These are phyloP conservation scores for Orbilia javanica DNA, from an alignment of 2,329 filamentous ascomycete genomes.

Conservation along the genomic window DNA sequence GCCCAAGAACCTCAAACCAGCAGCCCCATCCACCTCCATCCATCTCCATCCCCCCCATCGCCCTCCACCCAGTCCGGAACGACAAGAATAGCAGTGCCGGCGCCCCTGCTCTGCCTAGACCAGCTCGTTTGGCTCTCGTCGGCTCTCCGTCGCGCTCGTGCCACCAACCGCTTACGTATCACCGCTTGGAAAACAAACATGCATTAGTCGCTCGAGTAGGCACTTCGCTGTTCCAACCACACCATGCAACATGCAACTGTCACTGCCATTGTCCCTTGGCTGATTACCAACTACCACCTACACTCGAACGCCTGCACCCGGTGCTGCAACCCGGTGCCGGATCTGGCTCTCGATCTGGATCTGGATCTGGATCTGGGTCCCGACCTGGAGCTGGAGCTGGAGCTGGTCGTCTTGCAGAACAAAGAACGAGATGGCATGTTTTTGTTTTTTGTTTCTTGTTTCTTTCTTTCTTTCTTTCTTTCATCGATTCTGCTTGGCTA, in stretches of 20 bases:
- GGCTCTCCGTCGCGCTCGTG: not conserved
- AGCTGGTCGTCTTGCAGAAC: not conserved
- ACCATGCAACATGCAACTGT: not conserved
- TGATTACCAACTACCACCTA: too few relatives aligned
- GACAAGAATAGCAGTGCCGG: conserved; percentile 17
- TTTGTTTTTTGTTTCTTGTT: too few relatives aligned
- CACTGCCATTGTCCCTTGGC: too few relatives aligned
- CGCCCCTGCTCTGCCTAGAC: conserved; percentile 6
- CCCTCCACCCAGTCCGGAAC: conserved; percentile 5
- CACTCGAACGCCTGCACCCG: too few relatives aligned
- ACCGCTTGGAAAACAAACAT: not conserved
- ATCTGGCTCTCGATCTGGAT: too few relatives aligned
- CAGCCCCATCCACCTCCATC: conserved; percentile 2
- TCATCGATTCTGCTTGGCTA: too few relatives aligned
- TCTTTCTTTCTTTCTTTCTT: too few relatives aligned
- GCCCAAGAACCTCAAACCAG: conserved; percentile 4
- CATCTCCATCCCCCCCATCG: too few relatives aligned
- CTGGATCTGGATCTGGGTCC: too few relatives aligned
- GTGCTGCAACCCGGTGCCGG: too few relatives aligned
- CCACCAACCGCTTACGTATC: not conserved
- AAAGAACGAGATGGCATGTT: too few relatives aligned
- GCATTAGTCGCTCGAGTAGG: not conserved
- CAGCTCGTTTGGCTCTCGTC: conserved; percentile 6
- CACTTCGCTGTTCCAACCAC: not conserved
- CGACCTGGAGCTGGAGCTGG: not conserved